Evolutionary conservation across 768 basidiomycete genomes (phyloP), one percentile per base, ranked within the genome.

Genomic region (Coprinopsis marcescibilis): DNA sequence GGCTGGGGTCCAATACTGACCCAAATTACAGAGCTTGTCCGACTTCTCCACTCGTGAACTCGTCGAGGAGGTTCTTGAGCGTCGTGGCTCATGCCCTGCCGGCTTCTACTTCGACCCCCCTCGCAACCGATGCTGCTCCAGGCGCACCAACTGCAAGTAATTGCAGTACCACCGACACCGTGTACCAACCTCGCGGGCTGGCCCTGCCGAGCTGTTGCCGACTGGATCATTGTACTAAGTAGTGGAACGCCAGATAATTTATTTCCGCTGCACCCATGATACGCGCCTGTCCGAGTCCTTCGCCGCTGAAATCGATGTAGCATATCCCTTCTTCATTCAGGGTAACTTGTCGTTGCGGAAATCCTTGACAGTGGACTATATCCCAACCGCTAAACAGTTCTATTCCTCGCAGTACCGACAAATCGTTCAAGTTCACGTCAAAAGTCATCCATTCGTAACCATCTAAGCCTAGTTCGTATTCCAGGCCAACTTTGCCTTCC

Each of bases 401-500:
- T 8, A 32, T 8, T 32, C 8, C n/a, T 32, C n/a, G 30, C n/a
- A 8, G 8, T 8, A 32, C 30, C 8, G n/a, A 32, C 30, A 32
- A 8, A 32, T 32, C n/a, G 10, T 32, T 8, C 30, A n/a, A n/a
- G 30, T n/a, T n/a, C 8, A 8, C n/a, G 8, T 32, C n/a, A n/a
- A n/a, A 32, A 8, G n/a, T 32, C 8, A 8, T 32, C 10, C 10
- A n/a, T n/a, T 32, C 10, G 30, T 32, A 32, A 8, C 10, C 30
- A 32, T 8, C 30, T n/a, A 8, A 8, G 30, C 8, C 8, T n/a
- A n/a, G 8, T 32, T 32, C 30, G 30, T 32, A 32, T 32, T 32
- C 30, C 30, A 8, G n/a, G 30, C 30, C 30, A 32, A 8, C 30
- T 32, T 32, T 32, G 30, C 30, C 45, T 19, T 46, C 42, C 49